Evolutionary conservation across 2,329 filamentous ascomycete species (phyloP), one percentile per base, ranked within the genome.

Genomic region (Arachnopeziza araneosa): DNA sequence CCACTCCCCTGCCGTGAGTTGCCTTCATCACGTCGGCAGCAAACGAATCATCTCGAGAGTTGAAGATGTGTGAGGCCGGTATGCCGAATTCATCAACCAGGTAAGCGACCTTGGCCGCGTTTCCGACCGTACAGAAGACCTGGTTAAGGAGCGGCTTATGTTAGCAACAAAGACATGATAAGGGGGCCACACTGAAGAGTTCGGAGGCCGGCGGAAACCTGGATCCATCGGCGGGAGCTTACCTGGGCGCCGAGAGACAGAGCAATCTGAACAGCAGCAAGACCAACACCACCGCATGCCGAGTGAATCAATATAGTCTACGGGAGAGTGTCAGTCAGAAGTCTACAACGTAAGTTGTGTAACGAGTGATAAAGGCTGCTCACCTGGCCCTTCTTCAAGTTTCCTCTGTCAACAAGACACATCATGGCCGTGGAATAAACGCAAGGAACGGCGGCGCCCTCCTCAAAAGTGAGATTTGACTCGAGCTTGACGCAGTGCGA

Each of bases 31-130:
- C 56, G 0, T 80, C 62, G 1, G 64, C 54, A 0, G 68, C 61
- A 9, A 74, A 71, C 23, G 77, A 75, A 17, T 64, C 66, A 24
- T 75, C 72, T 10, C 72, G 68, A 24, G 72, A 70, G 57, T 68
- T 65, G 5, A 83, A 65, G 14, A 82, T 77, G n/a, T 71, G 71
- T 1, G 71, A 59, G 0, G 70, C 52, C 0, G 74, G 69, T 12
- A 83, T 71, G 1, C 74, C 64, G 49, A 66, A 72, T 0, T 32
- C 58, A 0, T 63, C 55, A 10, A 63, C 63, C n/a, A 76, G 54
- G 14, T 71, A 63, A 1, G 71, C 63, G 9, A 67, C 60, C 55
- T 76, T 75, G 30, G 63, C 58, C 3, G 63, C 52, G 3, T 64
- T 69, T n/a, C 67, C 62, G 17, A 69, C 70, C 1, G 74, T 76